phyloP scores from a whole-genome alignment of 1,139 yeast genomes.

The Geotrichum fermentans region DNA sequence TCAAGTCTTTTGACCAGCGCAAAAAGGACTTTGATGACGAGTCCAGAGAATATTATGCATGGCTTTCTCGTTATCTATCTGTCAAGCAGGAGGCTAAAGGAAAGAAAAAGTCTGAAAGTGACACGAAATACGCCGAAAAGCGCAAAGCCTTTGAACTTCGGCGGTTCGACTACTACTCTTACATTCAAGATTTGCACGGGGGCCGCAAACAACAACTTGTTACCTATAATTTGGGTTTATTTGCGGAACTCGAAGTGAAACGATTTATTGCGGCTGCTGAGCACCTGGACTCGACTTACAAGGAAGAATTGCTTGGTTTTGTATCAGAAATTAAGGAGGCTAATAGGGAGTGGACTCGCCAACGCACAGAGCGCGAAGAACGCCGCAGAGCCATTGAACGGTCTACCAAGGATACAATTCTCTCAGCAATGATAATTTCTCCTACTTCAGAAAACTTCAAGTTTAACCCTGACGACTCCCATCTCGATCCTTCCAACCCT shows the following conservation, averaged over 20 bases:
- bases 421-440: constrained; percentile 18
- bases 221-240: constrained; percentile 38
- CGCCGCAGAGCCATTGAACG: constrained; percentile 38
- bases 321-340: constrained; percentile 37
- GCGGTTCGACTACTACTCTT: constrained; percentile 67
- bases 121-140: constrained; percentile 56
- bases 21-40: constrained; percentile 64
- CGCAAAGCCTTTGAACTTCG: constrained; percentile 61
- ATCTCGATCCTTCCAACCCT: neutral
- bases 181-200: constrained; percentile 55
- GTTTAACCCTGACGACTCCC: neutral
- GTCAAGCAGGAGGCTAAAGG: constrained; percentile 50
- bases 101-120: constrained; percentile 43
- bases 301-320: constrained; percentile 34
- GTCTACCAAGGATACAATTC: constrained; percentile 22
- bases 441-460: constrained; percentile 10
- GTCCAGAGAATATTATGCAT: constrained; percentile 67
- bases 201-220: constrained; percentile 44
- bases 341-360: constrained; percentile 39
- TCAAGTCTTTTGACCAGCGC: constrained; percentile 41
- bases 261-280: constrained; percentile 30
- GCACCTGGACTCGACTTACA: constrained; percentile 27
- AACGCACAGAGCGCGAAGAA: constrained; percentile 42
- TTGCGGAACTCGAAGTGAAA: constrained; percentile 36
- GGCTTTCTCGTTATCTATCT: constrained; percentile 65